Evolutionary conservation across 2,329 filamentous ascomycete genomes (phyloP), one percentile per base, ranked within the genome.

Genomic region (Penicillium sp.): DNA sequence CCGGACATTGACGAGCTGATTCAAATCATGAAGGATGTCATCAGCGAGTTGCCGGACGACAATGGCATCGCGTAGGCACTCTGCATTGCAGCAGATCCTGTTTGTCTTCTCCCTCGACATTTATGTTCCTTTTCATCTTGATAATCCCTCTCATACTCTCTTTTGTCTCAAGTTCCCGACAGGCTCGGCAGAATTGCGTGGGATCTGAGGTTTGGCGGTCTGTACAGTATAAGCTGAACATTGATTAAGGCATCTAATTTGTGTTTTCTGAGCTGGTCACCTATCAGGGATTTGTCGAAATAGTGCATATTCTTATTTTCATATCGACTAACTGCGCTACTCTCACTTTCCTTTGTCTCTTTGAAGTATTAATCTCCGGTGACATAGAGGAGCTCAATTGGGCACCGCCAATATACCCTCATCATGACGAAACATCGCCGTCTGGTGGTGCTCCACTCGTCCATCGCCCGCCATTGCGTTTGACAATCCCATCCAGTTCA

Each of bases 1-100:
- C 95, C 95, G 16, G 90, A 96, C 76, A 89, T 96, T 60, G 87
- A 92, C 68, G 88, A 95, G 77, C 78, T 97, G 74, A 95, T 96
- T 66, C 78, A 79, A 46, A 84, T 95, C 73, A 87, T 96, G n/a
- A 86, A 93, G 75, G 80, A 81, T 16, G 89, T 91, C 19, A 84
- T 96, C 68, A 82, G 84, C 36, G 80, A 83, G 56, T 73, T 92
- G 63, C 88, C 89, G 0, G 86, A 88, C 56, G 88, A 89, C 70
- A 85, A 76, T 47, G 69, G 67, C n/a, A 60, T 65, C 49, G 65
- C 66, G 3, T 60, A 70, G 36, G 55, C 31, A 27, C 46, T 36
- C 33, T 14, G 11, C 24, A 27, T 46, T 37, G 55, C 39, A 41
- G 13, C 39, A 14, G 4, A 35, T 49, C 14, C 22, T 56, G 39